These are phyloP conservation scores for Aspergillaceae sp. DNA, from an alignment of 2,329 filamentous ascomycete genomes.

Conservation along the genomic window DNA sequence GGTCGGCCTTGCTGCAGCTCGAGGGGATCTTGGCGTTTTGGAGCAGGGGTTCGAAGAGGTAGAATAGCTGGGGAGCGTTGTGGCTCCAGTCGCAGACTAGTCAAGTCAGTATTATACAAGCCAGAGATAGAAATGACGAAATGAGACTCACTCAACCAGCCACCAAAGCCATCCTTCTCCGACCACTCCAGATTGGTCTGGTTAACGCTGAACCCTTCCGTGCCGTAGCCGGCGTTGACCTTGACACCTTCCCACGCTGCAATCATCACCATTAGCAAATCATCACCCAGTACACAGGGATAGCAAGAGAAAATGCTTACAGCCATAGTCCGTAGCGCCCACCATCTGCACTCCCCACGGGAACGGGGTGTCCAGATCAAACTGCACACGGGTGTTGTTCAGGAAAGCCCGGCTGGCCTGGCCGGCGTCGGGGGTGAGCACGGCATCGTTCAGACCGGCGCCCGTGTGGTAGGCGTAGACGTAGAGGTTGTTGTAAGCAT, in stretches of 20 bases:
- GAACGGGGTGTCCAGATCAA: conserved; percentile 20
- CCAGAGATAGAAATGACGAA: not conserved
- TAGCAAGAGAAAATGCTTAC: conserved; percentile 10
- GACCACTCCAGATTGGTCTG: conserved; percentile 20
- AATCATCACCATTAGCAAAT: not conserved
- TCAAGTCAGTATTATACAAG: conserved; percentile 1
- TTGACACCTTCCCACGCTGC: conserved; percentile 29
- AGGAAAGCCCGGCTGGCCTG: conserved; percentile 22
- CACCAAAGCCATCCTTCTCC: conserved; percentile 24
- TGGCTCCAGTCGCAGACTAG: conserved; percentile 35
- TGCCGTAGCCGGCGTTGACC: conserved; percentile 28
- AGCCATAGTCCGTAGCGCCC: conserved; percentile 24
- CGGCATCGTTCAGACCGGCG: conserved; percentile 32
- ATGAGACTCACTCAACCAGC: conserved; percentile 31
- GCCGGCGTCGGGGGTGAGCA: conserved; percentile 17
- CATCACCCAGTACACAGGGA: not conserved
- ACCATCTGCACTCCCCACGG: conserved; percentile 24
- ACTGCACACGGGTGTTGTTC: conserved; percentile 26
- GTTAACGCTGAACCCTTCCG: conserved; percentile 22
- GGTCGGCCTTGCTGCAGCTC: conserved; percentile 27
- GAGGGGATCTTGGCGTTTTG: conserved; percentile 15
- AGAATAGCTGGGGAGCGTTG: conserved; percentile 33
- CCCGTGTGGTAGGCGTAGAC: conserved; percentile 34
- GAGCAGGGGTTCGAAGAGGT: conserved; percentile 17
- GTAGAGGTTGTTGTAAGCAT: conserved; percentile 27